These are phyloP conservation scores for Euphorbia peplus DNA, from an alignment of 345 rosid species.

Conservation along the genomic window DNA sequence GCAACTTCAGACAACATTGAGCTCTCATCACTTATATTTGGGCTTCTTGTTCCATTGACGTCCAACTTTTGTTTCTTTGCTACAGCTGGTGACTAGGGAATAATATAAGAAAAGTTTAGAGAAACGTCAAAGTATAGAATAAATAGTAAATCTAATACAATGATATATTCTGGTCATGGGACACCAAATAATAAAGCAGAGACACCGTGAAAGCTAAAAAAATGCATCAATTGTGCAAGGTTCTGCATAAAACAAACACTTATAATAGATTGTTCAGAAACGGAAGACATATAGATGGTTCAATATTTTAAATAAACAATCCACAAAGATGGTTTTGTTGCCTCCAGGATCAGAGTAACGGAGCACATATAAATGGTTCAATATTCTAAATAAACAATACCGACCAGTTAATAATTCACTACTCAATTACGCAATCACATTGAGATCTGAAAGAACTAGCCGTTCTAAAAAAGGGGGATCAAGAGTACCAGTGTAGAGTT, in stretches of 20 bases:
- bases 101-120: background rate
- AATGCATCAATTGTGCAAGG: background rate
- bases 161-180: background rate
- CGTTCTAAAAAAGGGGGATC: too few relatives aligned
- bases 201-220: background rate
- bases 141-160: background rate
- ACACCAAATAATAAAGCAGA: background rate
- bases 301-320: too few relatives aligned
- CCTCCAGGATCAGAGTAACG: background rate
- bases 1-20: slow-evolving; percentile 19
- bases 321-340: too few relatives aligned
- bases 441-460: background rate
- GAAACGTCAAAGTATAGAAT: slow-evolving; percentile 2
- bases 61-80: slow-evolving; percentile 32
- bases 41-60: slow-evolving; percentile 18
- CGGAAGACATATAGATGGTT: too few relatives aligned
- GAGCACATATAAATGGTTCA: background rate
- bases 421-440: background rate
- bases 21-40: slow-evolving; percentile 19
- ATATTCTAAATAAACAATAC: slow-evolving; percentile 7
- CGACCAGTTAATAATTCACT: background rate
- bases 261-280: too few relatives aligned
- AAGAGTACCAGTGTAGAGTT: background rate
- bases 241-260: background rate
- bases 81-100: slow-evolving; percentile 29